Base-by-base conservation (phyloP, 805 yeast species). In the Metschnikowia sp. region DNA sequence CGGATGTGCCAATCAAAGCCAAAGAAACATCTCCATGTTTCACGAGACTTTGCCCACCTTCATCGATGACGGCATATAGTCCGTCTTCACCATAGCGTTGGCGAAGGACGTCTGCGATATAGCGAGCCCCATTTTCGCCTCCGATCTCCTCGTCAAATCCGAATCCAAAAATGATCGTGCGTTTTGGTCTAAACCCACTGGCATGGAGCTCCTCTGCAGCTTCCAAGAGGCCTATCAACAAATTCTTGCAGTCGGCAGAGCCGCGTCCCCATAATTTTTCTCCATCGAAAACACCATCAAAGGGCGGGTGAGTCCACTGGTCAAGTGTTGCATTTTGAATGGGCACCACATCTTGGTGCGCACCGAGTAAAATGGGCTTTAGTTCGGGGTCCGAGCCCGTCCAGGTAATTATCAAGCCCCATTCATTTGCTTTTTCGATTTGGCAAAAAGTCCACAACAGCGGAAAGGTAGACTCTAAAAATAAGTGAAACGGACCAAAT, bases 211-310 rank as follows among this genome's bases (percentile, higher is more conserved):
- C 40, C 45, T 52, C 57, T 32, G 50, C 45, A 4, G 54, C 45
- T 61, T 86, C 91, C 57, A 88, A 60, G 39, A 84, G 75, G 2
- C 82, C 85, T 50, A 84, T 70, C 41, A 88, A 68, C 30, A 82
- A 66, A 60, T 83, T 83, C 64, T 88, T 89, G 61, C 89, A 83
- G 62, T 88, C 96, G 36, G 75, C 64, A 3, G 86, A 61, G 35
- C 96, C 96, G 56, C 96, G 77, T 3, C 96, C 96, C 78, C 81
- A 86, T 4, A 88, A 56, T 36, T 59, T 65, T 18, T 72, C 68
- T 13, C 49, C 56, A 30, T 50, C 52, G 32, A 34, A 48, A 36
- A 39, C 44, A 10, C 54, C 54, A 2, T 42, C 48, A 39, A 48
- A 53, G 3, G 56, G 56, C 18, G 56, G 52, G 28, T 48, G 35